Evolutionary conservation across 2,329 filamentous ascomycete genomes (phyloP), one percentile per base, ranked within the genome.

Genomic region (Cercospora beticola): DNA sequence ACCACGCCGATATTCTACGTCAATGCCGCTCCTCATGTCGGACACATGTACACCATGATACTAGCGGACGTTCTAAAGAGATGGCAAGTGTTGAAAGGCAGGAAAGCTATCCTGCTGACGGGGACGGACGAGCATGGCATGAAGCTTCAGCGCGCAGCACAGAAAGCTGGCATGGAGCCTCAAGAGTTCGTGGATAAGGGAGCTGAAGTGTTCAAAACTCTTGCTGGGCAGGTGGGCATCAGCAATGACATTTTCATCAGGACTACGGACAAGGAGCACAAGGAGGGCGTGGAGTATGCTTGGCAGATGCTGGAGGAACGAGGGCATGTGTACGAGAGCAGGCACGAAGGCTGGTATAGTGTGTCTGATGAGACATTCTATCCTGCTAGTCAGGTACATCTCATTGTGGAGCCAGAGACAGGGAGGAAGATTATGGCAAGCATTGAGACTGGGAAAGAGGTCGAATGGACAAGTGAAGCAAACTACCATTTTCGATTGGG

Each of bases 1-100:
- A 98, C 95, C 5, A 96, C 93, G 8, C 95, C 95, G 2, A 99
- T 99, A 68, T 99, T 98, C 84, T 99, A 99, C 81, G 95, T 99
- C 83, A 99, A 99, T 86, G 92, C 94, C 65, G 93, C 92, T 57
- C 95, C 95, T 62, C 95, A 99, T 83, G 88, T 98, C 71, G 95
- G 95, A 56, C 95, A 99, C 81, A 85, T 99, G 69, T 98, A 97
- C 80, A 92, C 91, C 52, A 94, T 98, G 88, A 86, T 98, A 75
- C 86, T 99, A 56, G 86, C 92, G 71, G 95, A 99, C 80, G 90
- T 97, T 64, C 83, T 97, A 74, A 99, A 98, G 81, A 87, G 95
- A 81, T 99, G 93, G 93, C 88, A 96, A 78, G 83, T 88, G 33
- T 85, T 99, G 62, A 88, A 90, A 69, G 92, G 92, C 43, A 82